Conservation (phyloP, 495 filamentous ascomycete species). For the Aeminium ludgeri region DNA sequence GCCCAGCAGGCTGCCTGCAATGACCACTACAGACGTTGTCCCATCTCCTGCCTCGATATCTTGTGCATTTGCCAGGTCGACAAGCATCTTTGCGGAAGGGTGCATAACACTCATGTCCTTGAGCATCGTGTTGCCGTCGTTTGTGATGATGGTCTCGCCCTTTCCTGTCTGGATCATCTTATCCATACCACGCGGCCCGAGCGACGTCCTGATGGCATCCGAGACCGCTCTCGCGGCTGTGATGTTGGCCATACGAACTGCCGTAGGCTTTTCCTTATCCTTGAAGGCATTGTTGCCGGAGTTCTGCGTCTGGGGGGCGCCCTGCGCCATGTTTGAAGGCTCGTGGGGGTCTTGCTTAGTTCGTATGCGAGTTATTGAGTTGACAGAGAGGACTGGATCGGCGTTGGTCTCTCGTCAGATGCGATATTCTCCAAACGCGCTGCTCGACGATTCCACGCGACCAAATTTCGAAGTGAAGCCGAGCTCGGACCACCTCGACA, state of each 20-base stretch:
- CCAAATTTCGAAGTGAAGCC: too few relatives aligned
- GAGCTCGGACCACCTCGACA: too few relatives aligned
- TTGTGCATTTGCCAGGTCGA: constrained; percentile 89
- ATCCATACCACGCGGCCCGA: constrained; percentile 42
- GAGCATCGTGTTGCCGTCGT: constrained; percentile 97
- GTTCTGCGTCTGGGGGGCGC: constrained; percentile 26
- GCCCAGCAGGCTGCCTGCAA: constrained; percentile 83
- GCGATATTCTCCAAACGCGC: not conserved
- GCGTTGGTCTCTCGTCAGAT: not conserved
- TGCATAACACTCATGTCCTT: constrained; percentile 98
- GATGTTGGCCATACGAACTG: constrained; percentile 88
- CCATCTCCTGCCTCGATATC: constrained; percentile 98
- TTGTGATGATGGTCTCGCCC: constrained; percentile 95
- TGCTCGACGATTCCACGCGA: too few relatives aligned
- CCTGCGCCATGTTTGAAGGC: constrained; percentile 22
- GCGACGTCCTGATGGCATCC: constrained; percentile 74
- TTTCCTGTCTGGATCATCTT: constrained; percentile 98
- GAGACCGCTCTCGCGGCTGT: constrained; percentile 92
- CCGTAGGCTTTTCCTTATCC: constrained; percentile 87
- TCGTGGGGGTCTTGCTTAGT: not conserved
- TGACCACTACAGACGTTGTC: constrained; percentile 95
- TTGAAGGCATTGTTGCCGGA: constrained; percentile 63
- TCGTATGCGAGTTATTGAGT: not conserved
- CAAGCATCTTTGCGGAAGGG: constrained; percentile 95
- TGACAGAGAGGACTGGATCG: too few relatives aligned